Base-by-base conservation (phyloP, 2,329 filamentous ascomycete genomes). In the Diplodia mutila region DNA sequence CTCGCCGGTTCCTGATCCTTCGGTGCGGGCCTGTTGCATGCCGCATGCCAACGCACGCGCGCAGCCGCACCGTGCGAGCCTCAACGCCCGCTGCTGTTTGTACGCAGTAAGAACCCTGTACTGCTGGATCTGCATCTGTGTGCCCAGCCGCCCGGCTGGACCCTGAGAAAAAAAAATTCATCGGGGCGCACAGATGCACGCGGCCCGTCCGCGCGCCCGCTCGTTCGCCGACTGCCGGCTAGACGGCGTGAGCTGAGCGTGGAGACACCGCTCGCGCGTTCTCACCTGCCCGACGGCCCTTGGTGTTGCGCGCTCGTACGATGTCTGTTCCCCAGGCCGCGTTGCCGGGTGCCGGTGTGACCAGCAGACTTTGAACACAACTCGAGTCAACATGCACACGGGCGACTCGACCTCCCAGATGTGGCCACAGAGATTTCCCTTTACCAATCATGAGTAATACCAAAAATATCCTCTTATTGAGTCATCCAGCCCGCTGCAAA, bases 11-110 rank as follows among this genome's bases (percentile, higher is more conserved):
- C 59, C 59, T 63, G 59, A 63, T 12, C 59, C 59, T 29, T 14
- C 21, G n/a, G 21, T 51, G 42, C 42, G 46, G 59, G 42, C 32
- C 59, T 25, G 29, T 51, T 51, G n/a, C 59, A 51, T 63, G 59
- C 59, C 59, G n/a, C 59, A 51, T 63, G 59, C 59, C 59, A 63
- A 29, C 59, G n/a, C 57, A 61, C 57, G 57, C 57, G 42, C 39
- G 29, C 59, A 63, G 46, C 59, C 27, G 29, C 27, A 5, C 59
- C 42, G 59, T 25, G 46, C 59, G 59, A 63, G 59, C n/a, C 59
- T 51, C 59, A 63, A 51, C 57, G 57, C 27, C 42, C 14, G 37
- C 37, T 27, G 42, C 46, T 37, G 39, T 25, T 39, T 27, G 59
- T 23, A 32, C 25, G 25, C 16, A 37, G 46, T 63, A 37, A 63